These are phyloP conservation scores for Hypoxylon sp. DNA, from an alignment of 2,329 filamentous ascomycete genomes.

Conservation along the genomic window DNA sequence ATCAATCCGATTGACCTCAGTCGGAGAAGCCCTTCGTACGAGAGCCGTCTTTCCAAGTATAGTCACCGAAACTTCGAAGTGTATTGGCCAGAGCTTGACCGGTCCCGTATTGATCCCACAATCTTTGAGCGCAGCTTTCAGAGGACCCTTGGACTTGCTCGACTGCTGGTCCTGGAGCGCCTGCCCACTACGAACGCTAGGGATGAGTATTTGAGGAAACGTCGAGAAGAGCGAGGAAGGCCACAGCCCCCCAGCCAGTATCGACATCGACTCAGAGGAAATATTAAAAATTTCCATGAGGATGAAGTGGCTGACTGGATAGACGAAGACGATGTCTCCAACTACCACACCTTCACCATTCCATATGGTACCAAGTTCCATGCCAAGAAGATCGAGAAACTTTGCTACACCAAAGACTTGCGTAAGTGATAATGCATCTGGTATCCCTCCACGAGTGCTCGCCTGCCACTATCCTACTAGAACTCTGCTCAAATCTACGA, in stretches of 20 bases:
- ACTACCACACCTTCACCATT: slow-evolving; percentile 80
- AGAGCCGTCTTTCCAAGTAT: slow-evolving; percentile 87
- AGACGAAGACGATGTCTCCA: slow-evolving; percentile 76
- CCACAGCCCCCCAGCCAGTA: slow-evolving; percentile 59
- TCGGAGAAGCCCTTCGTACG: slow-evolving; percentile 83
- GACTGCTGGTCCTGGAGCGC: slow-evolving; percentile 80
- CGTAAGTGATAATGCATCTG: slow-evolving; percentile 44
- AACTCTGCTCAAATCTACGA: neutral
- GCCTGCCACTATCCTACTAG: neutral
- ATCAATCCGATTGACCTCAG: slow-evolving; percentile 81
- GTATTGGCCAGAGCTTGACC: slow-evolving; percentile 78
- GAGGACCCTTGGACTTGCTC: slow-evolving; percentile 77
- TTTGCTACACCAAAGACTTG: slow-evolving; percentile 82
- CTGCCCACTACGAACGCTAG: slow-evolving; percentile 74
- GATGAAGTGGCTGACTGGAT: slow-evolving; percentile 88
- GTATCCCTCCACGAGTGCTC: neutral
- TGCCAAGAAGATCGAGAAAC: slow-evolving; percentile 78
- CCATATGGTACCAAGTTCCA: slow-evolving; percentile 70
- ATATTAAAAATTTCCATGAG: slow-evolving; percentile 79
- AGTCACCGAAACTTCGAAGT: slow-evolving; percentile 85
- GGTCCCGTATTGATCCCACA: slow-evolving; percentile 80
- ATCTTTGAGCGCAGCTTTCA: slow-evolving; percentile 85
- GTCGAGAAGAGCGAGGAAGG: slow-evolving; percentile 75
- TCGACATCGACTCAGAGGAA: slow-evolving; percentile 61
- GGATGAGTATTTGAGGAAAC: slow-evolving; percentile 73